A percentile compares a stretch with the other conserved stretches of the same genome.
Evolutionary conservation across 371 early-diverging fungal species (phyloP).

Genomic region (Rhizopus microsporus): DNA sequence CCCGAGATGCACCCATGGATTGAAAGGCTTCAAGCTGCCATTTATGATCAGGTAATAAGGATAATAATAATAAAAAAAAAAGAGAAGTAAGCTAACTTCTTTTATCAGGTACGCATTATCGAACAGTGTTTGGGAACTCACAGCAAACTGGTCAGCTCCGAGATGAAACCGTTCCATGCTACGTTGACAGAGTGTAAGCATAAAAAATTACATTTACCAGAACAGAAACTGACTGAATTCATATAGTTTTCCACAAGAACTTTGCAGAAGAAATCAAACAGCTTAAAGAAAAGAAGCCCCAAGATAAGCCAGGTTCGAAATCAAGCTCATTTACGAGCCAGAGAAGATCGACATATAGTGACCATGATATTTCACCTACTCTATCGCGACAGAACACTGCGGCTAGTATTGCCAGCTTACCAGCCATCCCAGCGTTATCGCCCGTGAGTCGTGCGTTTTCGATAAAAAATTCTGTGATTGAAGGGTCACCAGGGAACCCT

Average conservation of each 20-base stretch:
- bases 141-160: constrained; percentile 58
- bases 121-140: constrained; percentile 67
- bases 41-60: constrained; percentile 65
- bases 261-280: constrained; percentile 65
- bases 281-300: constrained; percentile 25
- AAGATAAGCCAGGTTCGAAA: constrained; percentile 14
- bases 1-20: constrained; percentile 52
- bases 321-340: constrained; percentile 1
- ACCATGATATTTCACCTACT: background rate
- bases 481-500: constrained; percentile 7
- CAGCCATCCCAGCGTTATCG: constrained; percentile 20
- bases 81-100: background rate
- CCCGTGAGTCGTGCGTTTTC: constrained; percentile 43
- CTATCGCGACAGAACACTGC: constrained; percentile 10
- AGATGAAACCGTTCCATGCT: constrained; percentile 79
- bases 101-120: constrained; percentile 59
- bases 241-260: constrained; percentile 66
- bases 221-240: background rate
- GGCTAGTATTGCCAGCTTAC: constrained; percentile 1
- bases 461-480: constrained; percentile 25
- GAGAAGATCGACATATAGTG: background rate
- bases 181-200: constrained; percentile 65
- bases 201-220: background rate
- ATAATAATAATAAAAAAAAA: background rate
- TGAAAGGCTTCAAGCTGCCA: constrained; percentile 53